Evolutionary conservation across 2,329 filamentous ascomycete genomes (phyloP).

Genomic region (Cytospora paraplurivora): DNA sequence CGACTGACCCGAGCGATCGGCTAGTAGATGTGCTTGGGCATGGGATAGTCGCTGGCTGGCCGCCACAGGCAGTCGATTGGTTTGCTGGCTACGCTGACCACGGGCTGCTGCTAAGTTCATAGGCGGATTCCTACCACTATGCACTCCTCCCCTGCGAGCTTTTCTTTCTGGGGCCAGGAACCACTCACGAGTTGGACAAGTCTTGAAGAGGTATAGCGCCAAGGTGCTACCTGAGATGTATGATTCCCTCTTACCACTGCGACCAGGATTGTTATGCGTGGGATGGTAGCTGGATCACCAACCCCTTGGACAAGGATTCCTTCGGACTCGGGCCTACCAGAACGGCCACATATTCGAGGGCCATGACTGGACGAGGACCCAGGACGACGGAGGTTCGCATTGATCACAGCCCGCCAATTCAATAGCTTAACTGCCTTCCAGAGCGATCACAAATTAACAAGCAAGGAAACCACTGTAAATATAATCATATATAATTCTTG

Average conservation of each 20-base stretch:
- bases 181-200: neutral
- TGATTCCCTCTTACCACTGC: neutral
- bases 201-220: neutral
- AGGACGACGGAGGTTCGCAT: neutral
- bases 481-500: neutral
- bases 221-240: neutral
- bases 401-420: neutral
- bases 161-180: neutral
- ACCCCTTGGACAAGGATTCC: neutral
- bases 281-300: neutral
- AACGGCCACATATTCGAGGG: neutral
- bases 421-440: neutral
- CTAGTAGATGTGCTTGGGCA: slow-evolving; percentile 11
- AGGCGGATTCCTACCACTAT: neutral
- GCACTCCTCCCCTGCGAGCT: neutral
- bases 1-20: slow-evolving; percentile 18
- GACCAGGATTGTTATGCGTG: neutral
- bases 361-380: neutral
- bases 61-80: slow-evolving; percentile 16
- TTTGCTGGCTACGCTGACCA: slow-evolving; percentile 18
- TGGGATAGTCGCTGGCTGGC: slow-evolving; percentile 20
- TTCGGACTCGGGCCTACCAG: neutral
- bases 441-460: neutral
- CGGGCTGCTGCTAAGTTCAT: slow-evolving; percentile 17
- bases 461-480: neutral